Evolutionary conservation across 768 basidiomycete genomes (phyloP).

Genomic region (Termitomyces titanicus): DNA sequence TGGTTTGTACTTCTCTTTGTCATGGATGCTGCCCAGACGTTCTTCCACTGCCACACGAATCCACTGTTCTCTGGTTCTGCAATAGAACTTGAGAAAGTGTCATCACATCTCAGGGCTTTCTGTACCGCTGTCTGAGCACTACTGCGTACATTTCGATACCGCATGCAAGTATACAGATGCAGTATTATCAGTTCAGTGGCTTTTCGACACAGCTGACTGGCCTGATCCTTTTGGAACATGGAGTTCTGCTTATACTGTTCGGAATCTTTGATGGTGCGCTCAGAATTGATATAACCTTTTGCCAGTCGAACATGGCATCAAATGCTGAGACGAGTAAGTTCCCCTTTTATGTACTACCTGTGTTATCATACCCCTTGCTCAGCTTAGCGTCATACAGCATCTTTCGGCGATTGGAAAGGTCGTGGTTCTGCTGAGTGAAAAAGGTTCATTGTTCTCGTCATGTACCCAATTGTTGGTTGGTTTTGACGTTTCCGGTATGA

Average conservation of each 20-base stretch:
- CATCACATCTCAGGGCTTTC: slow-evolving; percentile 16
- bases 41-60: slow-evolving; percentile 14
- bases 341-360: not conserved
- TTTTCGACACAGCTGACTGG: slow-evolving; percentile 8
- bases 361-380: not conserved
- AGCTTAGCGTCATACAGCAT: slow-evolving; percentile 12
- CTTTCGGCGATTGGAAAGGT: slow-evolving; percentile 18
- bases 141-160: slow-evolving; percentile 2
- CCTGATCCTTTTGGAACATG: slow-evolving; percentile 17
- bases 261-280: slow-evolving; percentile 29
- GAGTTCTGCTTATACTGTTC: slow-evolving; percentile 25
- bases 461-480: too few species aligned
- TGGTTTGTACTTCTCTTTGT: slow-evolving; percentile 15
- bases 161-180: slow-evolving; percentile 6
- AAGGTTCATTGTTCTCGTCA: too few species aligned
- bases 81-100: not conserved
- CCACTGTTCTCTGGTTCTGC: slow-evolving; percentile 9
- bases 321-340: slow-evolving; percentile 20
- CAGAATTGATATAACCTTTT: not conserved
- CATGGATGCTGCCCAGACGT: slow-evolving; percentile 17
- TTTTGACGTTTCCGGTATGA: too few species aligned
- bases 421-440: slow-evolving; percentile 2
- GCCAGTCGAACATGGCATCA: slow-evolving; percentile 27
- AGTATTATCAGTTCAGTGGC: slow-evolving; percentile 7
- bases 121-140: slow-evolving; percentile 6